Conservation (phyloP, 352 stramenopile genomes). For the Phytophthora sansomeana region DNA sequence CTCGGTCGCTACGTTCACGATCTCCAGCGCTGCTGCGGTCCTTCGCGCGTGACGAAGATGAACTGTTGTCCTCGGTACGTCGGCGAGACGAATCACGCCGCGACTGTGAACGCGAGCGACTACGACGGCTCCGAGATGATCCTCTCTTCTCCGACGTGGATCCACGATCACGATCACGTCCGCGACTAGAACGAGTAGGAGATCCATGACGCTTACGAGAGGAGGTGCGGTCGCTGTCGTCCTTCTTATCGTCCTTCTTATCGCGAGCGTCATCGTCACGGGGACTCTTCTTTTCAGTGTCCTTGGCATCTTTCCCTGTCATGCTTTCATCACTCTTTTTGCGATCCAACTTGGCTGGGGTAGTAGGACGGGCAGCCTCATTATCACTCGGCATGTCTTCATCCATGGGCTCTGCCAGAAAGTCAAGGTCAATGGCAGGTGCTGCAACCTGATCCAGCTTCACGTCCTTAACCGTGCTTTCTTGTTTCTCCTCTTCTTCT, state of each 20-base stretch:
- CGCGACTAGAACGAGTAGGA: conserved; percentile 38
- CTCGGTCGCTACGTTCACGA: conserved; percentile 30
- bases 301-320: conserved; percentile 38
- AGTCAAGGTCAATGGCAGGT: conserved; percentile 87
- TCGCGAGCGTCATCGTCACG: conserved; percentile 21
- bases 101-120: conserved; percentile 59
- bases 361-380: conserved; percentile 28
- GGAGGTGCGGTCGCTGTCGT: conserved; percentile 28
- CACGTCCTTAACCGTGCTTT: conserved; percentile 69
- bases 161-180: conserved; percentile 28
- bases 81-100: conserved; percentile 49
- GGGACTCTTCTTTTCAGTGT: conserved; percentile 30
- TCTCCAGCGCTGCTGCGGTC: conserved; percentile 32
- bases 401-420: conserved; percentile 61
- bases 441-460: conserved; percentile 82
- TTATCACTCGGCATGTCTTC: conserved; percentile 58
- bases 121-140: conserved; percentile 37
- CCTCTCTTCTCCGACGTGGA: conserved; percentile 37
- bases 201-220: conserved; percentile 46
- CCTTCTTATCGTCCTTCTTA: conserved; percentile 16
- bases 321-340: conserved; percentile 46
- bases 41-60: conserved; percentile 33
- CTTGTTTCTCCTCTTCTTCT: conserved; percentile 44
- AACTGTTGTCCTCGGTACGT: conserved; percentile 39
- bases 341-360: conserved; percentile 26